Conservation (phyloP, 129 eudicot genomes). For the Chrysanthemum makinoi region DNA sequence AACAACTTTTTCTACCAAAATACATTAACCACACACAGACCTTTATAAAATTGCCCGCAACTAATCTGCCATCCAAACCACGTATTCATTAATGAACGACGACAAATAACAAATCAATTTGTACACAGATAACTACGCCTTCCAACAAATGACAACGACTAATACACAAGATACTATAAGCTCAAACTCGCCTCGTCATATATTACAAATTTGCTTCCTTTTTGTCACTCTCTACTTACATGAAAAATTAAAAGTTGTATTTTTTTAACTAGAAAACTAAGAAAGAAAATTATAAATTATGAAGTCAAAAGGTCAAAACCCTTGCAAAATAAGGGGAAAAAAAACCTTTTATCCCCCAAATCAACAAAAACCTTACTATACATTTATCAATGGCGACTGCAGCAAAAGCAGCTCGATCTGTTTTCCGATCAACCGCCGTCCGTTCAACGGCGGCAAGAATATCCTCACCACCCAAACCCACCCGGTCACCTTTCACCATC, state of each 20-base stretch:
- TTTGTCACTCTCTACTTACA: too few species aligned
- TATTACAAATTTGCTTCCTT: too few species aligned
- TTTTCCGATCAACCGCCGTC: slow-evolving; percentile 36
- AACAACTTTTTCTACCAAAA: too few species aligned
- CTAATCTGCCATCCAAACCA: too few species aligned
- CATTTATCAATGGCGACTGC: slow-evolving; percentile 32
- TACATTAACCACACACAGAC: too few species aligned
- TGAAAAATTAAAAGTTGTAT: not conserved
- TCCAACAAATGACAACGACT: too few species aligned
- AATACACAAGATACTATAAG: too few species aligned
- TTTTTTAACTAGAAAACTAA: not conserved
- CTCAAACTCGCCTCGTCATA: too few species aligned
- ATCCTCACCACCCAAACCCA: slow-evolving; percentile 31
- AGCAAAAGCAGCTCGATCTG: slow-evolving; percentile 42
- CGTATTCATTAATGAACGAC: too few species aligned
- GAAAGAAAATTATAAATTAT: not conserved
- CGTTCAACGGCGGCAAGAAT: slow-evolving; percentile 33
- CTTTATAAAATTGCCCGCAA: too few species aligned
- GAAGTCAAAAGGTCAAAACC: slow-evolving; percentile 19
- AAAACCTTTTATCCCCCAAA: slow-evolving; percentile 13
- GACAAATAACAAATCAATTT: too few species aligned
- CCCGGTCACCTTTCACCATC: slow-evolving; percentile 30
- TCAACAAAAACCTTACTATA: not conserved
- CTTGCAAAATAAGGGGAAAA: not conserved
- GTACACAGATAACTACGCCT: too few species aligned